Conservation (phyloP, 2,329 filamentous ascomycete species). For the Cladosporium sp. region DNA sequence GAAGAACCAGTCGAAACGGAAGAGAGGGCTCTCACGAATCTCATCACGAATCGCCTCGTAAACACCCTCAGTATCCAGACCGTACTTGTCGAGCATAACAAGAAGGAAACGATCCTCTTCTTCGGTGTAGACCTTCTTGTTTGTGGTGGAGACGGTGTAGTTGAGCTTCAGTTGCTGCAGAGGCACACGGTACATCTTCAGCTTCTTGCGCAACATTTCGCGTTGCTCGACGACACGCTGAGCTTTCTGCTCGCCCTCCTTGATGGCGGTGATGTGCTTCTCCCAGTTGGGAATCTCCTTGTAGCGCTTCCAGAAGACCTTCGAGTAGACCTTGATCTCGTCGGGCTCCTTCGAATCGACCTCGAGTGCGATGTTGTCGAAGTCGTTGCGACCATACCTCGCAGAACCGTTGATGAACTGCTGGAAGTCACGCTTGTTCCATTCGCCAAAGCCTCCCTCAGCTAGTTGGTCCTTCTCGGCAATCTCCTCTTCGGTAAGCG, state of each 20-base stretch:
- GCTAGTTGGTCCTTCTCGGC: conserved; percentile 81
- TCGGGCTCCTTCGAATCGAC: conserved; percentile 83
- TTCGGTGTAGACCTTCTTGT: conserved; percentile 99
- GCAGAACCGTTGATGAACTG: conserved; percentile 96
- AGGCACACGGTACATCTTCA: conserved; percentile 93
- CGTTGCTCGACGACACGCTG: conserved; percentile 88
- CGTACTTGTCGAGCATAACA: conserved; percentile 87
- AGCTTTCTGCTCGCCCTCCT: conserved; percentile 86
- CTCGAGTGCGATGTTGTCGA: conserved; percentile 78
- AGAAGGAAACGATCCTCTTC: conserved; percentile 95
- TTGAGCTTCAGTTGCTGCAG: conserved; percentile 98
- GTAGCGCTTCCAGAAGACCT: conserved; percentile 95
- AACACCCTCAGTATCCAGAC: conserved; percentile 83
- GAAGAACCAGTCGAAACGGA: conserved; percentile 99
- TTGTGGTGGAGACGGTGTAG: conserved; percentile 97
- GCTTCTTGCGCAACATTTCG: conserved; percentile 91
- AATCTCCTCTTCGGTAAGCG: conserved; percentile 84
- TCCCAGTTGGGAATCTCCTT: conserved; percentile 83
- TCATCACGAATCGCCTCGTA: conserved; percentile 97
- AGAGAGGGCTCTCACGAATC: conserved; percentile 88
- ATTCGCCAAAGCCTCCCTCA: conserved; percentile 81
- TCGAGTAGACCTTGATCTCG: conserved; percentile 87
- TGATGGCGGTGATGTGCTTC: conserved; percentile 85
- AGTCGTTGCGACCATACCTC: conserved; percentile 84
- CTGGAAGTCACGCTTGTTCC: conserved; percentile 97